These are phyloP conservation scores for Silene coronaria DNA, from an alignment of 179 eudicot species.

Conservation along the genomic window DNA sequence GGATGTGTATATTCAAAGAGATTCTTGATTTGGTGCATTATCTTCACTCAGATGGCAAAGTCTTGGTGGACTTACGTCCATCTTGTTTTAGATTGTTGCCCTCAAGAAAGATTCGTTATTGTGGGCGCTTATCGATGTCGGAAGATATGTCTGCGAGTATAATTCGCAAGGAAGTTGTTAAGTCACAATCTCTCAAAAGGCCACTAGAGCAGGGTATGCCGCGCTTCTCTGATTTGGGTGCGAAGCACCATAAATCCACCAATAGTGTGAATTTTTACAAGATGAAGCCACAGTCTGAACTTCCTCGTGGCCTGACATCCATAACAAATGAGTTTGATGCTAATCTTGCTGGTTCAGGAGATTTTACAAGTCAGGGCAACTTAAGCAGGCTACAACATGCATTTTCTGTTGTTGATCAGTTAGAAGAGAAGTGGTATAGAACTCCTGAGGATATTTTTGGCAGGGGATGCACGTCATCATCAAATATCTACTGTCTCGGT, in stretches of 20 bases:
- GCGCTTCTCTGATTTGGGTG: conserved; percentile 26
- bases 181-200: conserved; percentile 43
- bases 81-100: conserved; percentile 65
- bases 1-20: conserved; percentile 52
- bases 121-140: conserved; percentile 44
- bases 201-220: conserved; percentile 36
- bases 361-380: conserved; percentile 27
- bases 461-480: conserved; percentile 50
- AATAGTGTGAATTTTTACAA: conserved; percentile 31
- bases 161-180: conserved; percentile 29
- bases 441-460: conserved; percentile 69
- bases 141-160: conserved; percentile 27
- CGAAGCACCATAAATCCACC: conserved; percentile 50
- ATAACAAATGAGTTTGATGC: conserved; percentile 19
- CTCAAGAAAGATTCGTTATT: conserved; percentile 44
- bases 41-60: conserved; percentile 61
- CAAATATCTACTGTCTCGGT: conserved; percentile 81
- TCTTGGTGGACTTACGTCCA: conserved; percentile 64
- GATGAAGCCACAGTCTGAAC: conserved; percentile 42
- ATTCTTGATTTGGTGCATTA: conserved; percentile 61
- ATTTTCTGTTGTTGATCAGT: conserved; percentile 34
- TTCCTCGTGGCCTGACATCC: conserved; percentile 32
- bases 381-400: conserved; percentile 25
- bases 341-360: conserved; percentile 35
- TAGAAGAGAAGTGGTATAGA: conserved; percentile 83